Percentiles rank a stretch among this genome's conserved stretches.
Evolutionary conservation across 2,329 filamentous ascomycete genomes (phyloP).

Genomic region (Aspergillus udagawae): DNA sequence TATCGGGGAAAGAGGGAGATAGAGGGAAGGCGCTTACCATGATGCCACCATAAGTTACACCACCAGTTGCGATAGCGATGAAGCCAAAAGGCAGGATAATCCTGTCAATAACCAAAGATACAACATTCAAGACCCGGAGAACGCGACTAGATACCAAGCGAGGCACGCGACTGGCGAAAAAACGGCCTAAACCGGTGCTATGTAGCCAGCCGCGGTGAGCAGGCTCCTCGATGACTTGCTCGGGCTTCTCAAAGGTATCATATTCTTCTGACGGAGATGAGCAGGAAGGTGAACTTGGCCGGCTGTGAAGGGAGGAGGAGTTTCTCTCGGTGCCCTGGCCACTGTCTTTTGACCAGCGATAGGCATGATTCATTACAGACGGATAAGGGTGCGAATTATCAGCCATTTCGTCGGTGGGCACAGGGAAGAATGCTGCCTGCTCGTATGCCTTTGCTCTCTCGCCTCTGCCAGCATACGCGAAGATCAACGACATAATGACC

Average conservation of each 20-base stretch:
- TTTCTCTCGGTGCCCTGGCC: constrained; percentile 70
- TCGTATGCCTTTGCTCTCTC: constrained; percentile 42
- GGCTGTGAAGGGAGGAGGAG: constrained; percentile 63
- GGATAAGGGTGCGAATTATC: constrained; percentile 48
- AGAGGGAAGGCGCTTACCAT: constrained; percentile 59
- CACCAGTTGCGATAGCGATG: constrained; percentile 65
- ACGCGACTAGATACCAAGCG: constrained; percentile 54
- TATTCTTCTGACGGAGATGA: constrained; percentile 47
- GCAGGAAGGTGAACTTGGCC: constrained; percentile 59
- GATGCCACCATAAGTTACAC: constrained; percentile 74
- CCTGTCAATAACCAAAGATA: constrained; percentile 69
- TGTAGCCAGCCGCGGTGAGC: constrained; percentile 41
- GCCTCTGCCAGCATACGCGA: constrained; percentile 53
- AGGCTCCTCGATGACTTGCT: constrained; percentile 42
- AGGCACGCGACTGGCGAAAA: constrained; percentile 53
- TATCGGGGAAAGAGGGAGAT: not conserved
- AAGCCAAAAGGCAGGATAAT: constrained; percentile 76
- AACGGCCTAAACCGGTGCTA: constrained; percentile 45
- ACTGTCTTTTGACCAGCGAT: constrained; percentile 66
- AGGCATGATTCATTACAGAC: constrained; percentile 34
- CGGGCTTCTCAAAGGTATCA: constrained; percentile 46
- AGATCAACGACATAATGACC: constrained; percentile 63
- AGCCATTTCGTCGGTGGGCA: constrained; percentile 54
- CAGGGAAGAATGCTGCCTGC: constrained; percentile 58
- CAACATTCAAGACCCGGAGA: constrained; percentile 55